Base-by-base conservation (phyloP, 306 rosid genomes). In the Citrullus colocynthis region DNA sequence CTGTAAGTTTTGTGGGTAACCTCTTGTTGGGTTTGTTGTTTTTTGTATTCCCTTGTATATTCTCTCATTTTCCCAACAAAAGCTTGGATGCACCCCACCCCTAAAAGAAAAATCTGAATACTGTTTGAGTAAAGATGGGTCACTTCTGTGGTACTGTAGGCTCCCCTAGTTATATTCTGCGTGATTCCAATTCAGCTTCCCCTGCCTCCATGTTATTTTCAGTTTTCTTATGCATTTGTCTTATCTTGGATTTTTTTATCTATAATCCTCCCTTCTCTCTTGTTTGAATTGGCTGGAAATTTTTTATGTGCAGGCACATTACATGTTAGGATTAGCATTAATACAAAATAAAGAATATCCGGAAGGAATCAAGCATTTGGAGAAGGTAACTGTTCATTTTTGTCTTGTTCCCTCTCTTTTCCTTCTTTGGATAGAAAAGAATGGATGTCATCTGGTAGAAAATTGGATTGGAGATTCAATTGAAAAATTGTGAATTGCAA, bases 281-380 rank as follows among this genome's bases (percentile, higher is more conserved):
- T 51, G 39, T 56, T 14, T 10, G 24, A 13, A 48, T 28, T 45
- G 17, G 8, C 58, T 74, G 62, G 48, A 57, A 30, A 71, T 67
- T 85, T 66, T 64, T 70, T 42, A 74, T 54, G 73, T 88, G 71
- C 88, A 96, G 99, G 99, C 89, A 39, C 92, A 96, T 85, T 96
- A 92, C 83, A 86, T 88, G 88, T 80, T 96, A 91, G 99, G 98
- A 83, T 97, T 92, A 78, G 90, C 91, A 62, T 85, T 96, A 76
- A 84, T 92, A 20, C 84, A 79, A 80, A 88, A 64, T 75, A 58
- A 87, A 83, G 96, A 89, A 72, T 82, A 82, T 84, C 67, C 83
- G 3, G 87, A 83, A 82, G 99, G 97, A 78, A 87, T 96, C 56
- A 85, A 78, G 82, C 88, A 91, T 80, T 81, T 96, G 83, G 85